Percentiles rank a stretch among this genome's conserved stretches.
Conservation (phyloP, 129 eudicot genomes). For the Oenanthe sinensis region DNA sequence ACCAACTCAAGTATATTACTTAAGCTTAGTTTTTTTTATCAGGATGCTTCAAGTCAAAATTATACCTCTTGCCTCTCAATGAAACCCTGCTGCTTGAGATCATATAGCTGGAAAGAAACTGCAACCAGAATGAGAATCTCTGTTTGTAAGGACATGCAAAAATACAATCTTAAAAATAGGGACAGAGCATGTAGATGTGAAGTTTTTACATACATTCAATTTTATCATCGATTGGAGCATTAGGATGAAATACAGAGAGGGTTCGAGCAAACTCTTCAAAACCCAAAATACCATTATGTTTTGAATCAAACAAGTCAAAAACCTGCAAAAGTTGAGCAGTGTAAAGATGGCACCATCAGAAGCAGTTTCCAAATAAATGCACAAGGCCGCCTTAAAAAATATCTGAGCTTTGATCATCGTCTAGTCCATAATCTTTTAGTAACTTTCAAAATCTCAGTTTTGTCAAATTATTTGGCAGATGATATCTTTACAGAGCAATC, state of each 20-base stretch:
- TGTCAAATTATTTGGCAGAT: background rate
- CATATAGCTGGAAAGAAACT: constrained; percentile 90
- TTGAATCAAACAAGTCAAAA: constrained; percentile 89
- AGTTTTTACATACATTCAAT: constrained; percentile 53
- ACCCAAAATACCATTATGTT: constrained; percentile 82
- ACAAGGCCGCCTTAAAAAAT: background rate
- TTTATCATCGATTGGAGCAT: constrained; percentile 87
- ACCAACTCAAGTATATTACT: background rate
- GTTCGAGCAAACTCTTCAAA: constrained; percentile 94
- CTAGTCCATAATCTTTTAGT: no score
- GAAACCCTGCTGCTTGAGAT: constrained; percentile 95
- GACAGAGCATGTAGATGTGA: background rate
- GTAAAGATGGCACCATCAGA: background rate
- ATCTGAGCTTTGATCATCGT: no score
- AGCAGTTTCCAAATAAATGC: background rate
- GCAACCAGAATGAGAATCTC: constrained; percentile 23
- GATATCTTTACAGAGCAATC: background rate
- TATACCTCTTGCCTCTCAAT: constrained; percentile 91
- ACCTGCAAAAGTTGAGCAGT: constrained; percentile 33
- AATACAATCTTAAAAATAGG: background rate
- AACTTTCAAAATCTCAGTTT: no score
- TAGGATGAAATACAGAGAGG: constrained; percentile 88
- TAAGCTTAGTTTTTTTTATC: background rate
- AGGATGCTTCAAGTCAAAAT: background rate
- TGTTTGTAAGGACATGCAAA: background rate